Evolutionary conservation across 2,329 filamentous ascomycete species (phyloP).

Genomic region (Paecilomyces formosus): DNA sequence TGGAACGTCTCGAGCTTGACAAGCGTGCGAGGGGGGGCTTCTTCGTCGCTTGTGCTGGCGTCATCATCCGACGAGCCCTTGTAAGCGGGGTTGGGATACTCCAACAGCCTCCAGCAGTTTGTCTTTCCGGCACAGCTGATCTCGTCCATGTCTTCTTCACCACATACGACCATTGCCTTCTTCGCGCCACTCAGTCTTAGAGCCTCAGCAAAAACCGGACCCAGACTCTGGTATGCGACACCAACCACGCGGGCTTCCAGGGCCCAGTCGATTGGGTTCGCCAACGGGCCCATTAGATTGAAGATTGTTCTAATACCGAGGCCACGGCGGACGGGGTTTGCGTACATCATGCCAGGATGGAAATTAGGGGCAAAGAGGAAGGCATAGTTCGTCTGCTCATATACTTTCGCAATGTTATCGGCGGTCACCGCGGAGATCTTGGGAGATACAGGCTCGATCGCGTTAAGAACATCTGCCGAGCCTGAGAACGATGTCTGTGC

Average conservation of each 20-base stretch:
- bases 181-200: slow-evolving; percentile 65
- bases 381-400: slow-evolving; percentile 77
- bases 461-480: slow-evolving; percentile 81
- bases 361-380: slow-evolving; percentile 96
- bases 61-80: slow-evolving; percentile 29
- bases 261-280: slow-evolving; percentile 77
- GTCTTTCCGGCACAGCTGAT: slow-evolving; percentile 84
- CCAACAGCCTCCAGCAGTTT: slow-evolving; percentile 75
- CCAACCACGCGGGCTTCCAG: slow-evolving; percentile 92
- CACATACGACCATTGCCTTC: slow-evolving; percentile 88
- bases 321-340: slow-evolving; percentile 75
- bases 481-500: slow-evolving; percentile 94
- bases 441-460: slow-evolving; percentile 64
- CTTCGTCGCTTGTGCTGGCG: slow-evolving; percentile 30
- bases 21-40: slow-evolving; percentile 31
- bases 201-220: slow-evolving; percentile 81
- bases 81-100: slow-evolving; percentile 41
- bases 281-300: slow-evolving; percentile 87
- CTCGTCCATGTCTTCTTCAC: slow-evolving; percentile 91
- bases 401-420: slow-evolving; percentile 62
- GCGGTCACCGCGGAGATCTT: slow-evolving; percentile 68
- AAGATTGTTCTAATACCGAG: slow-evolving; percentile 95
- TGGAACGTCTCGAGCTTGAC: slow-evolving; percentile 68
- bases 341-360: slow-evolving; percentile 89
- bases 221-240: slow-evolving; percentile 79